phyloP scores from a whole-genome alignment of 1,284 basidiomycete species.

The Leccinum subrobustum region DNA sequence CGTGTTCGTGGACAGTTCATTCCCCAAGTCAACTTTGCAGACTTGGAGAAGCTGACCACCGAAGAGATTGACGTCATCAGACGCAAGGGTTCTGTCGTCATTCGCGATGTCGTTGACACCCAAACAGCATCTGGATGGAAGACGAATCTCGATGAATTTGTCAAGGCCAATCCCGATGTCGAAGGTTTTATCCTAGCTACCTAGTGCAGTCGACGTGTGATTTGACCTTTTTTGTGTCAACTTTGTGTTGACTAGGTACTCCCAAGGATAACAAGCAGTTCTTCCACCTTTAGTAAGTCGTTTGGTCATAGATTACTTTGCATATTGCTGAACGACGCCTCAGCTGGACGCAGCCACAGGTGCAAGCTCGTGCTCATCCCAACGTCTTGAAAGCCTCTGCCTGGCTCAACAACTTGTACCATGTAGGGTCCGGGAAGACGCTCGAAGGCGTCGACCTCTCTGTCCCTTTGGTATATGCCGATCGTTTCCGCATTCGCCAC shows the following conservation, averaged over 20 bases:
- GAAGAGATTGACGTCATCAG: slow-evolving; percentile 53
- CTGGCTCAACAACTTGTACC: slow-evolving; percentile 69
- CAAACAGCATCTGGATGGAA: slow-evolving; percentile 58
- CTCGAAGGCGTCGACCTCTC: slow-evolving; percentile 62
- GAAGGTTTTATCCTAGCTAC: slow-evolving; percentile 37
- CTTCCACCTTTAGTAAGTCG: slow-evolving; percentile 64
- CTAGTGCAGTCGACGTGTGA: not conserved
- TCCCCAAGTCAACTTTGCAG: slow-evolving; percentile 36
- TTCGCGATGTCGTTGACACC: slow-evolving; percentile 59
- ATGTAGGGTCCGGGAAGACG: slow-evolving; percentile 37
- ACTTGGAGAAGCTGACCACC: slow-evolving; percentile 46
- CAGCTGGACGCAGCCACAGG: slow-evolving; percentile 71
- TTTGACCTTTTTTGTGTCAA: not conserved
- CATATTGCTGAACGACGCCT: not conserved
- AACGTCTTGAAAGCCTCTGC: slow-evolving; percentile 60
- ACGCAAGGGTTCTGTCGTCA: slow-evolving; percentile 58
- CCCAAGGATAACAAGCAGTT: slow-evolving; percentile 67
- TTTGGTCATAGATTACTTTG: not conserved
- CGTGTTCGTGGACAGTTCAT: slow-evolving; percentile 37
- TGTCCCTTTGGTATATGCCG: slow-evolving; percentile 75
- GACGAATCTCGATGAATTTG: slow-evolving; percentile 51
- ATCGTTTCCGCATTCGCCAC: slow-evolving; percentile 80
- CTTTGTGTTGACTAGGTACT: slow-evolving; percentile 38
- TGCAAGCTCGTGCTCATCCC: slow-evolving; percentile 73
- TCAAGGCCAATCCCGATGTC: slow-evolving; percentile 53